Evolutionary conservation across 352 stramenopile species (phyloP).

Genomic region (Pythium folliculosum): DNA sequence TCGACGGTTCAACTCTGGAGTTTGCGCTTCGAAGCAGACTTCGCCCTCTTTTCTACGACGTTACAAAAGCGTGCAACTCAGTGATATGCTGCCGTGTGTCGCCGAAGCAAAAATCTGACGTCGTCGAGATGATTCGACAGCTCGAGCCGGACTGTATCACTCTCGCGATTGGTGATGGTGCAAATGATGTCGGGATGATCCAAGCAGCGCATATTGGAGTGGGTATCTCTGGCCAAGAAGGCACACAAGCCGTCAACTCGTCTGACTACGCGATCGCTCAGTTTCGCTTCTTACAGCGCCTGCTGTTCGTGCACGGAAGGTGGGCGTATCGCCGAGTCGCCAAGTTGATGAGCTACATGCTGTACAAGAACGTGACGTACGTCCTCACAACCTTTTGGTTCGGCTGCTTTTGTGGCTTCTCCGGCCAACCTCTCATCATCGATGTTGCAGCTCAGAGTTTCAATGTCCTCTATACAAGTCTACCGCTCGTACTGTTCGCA

Average conservation of each 20-base stretch:
- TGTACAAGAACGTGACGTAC: slow-evolving; percentile 94
- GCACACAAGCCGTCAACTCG: slow-evolving; percentile 92
- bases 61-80: slow-evolving; percentile 68
- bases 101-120: slow-evolving; percentile 86
- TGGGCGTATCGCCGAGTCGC: slow-evolving; percentile 92
- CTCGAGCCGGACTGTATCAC: slow-evolving; percentile 77
- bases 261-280: slow-evolving; percentile 93
- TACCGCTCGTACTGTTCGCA: slow-evolving; percentile 75
- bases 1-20: slow-evolving; percentile 92
- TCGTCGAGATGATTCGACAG: slow-evolving; percentile 76
- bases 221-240: slow-evolving; percentile 92
- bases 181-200: slow-evolving; percentile 98
- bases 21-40: slow-evolving; percentile 56
- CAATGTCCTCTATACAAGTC: slow-evolving; percentile 81
- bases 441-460: slow-evolving; percentile 82
- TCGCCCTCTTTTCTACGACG: slow-evolving; percentile 60
- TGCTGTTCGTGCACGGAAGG: slow-evolving; percentile 92
- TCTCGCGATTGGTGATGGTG: slow-evolving; percentile 94
- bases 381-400: slow-evolving; percentile 87
- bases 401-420: slow-evolving; percentile 78
- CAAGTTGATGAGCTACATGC: slow-evolving; percentile 94
- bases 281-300: slow-evolving; percentile 91
- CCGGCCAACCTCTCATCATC: slow-evolving; percentile 74
- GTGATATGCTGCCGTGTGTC: slow-evolving; percentile 90
- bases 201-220: slow-evolving; percentile 91